Percentiles rank a stretch among this genome's conserved stretches.
Conservation (phyloP, 306 rosid genomes). For the Vachellia collinsii region DNA sequence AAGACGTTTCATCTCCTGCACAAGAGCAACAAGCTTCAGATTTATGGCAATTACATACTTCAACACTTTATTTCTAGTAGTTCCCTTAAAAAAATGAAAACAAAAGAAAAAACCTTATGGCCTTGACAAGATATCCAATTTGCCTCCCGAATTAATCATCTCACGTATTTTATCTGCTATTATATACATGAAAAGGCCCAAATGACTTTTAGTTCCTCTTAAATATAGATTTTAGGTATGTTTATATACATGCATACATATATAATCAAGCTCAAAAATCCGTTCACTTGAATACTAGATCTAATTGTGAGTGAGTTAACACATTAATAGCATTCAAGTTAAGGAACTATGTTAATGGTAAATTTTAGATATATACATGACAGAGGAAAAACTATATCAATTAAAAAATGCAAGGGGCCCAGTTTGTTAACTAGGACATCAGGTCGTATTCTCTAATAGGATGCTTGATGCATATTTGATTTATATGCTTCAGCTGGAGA, state of each 20-base stretch:
- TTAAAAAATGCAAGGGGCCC: no score
- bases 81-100: neutral
- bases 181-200: neutral
- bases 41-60: neutral
- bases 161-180: neutral
- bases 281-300: no score
- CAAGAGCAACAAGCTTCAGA: conserved; percentile 26
- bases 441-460: no score
- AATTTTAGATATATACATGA: no score
- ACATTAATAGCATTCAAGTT: no score
- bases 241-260: no score
- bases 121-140: neutral
- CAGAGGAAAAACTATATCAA: neutral
- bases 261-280: no score
- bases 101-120: no score
- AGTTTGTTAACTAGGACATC: neutral
- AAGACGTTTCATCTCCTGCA: conserved; percentile 80
- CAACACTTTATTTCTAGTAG: neutral
- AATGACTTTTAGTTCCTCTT: neutral
- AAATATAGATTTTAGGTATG: no score
- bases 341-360: no score
- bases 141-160: neutral
- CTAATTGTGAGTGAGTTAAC: no score
- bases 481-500: neutral
- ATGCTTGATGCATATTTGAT: neutral